phyloP scores from a whole-genome alignment of 352 stramenopile genomes.

The Pythium coloratum region DNA sequence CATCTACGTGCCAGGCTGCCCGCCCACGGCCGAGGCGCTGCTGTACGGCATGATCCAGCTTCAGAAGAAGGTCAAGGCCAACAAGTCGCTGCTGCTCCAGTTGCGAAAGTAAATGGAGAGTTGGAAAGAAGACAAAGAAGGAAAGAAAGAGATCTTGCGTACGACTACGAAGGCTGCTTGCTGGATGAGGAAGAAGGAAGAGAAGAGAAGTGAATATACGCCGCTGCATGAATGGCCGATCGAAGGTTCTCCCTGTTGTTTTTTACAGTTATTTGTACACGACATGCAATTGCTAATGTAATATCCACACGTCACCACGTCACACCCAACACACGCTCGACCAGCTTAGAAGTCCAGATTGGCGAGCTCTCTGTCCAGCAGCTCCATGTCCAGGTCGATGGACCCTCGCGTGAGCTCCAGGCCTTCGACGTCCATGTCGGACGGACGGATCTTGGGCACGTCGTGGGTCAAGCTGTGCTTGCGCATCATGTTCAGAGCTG shows the following conservation, averaged over 20 bases:
- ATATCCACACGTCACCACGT: slow-evolving; percentile 2
- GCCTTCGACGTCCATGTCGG: slow-evolving; percentile 74
- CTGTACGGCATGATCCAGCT: slow-evolving; percentile 98
- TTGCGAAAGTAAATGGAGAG: slow-evolving; percentile 92
- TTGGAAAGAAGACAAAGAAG: background rate
- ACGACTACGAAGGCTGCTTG: background rate
- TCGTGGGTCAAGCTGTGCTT: slow-evolving; percentile 72
- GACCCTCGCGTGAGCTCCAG: slow-evolving; percentile 53
- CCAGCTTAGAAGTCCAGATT: slow-evolving; percentile 41
- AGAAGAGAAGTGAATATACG: slow-evolving; percentile 2
- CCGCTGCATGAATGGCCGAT: slow-evolving; percentile 2
- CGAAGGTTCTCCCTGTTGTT: background rate
- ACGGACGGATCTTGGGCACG: slow-evolving; percentile 65
- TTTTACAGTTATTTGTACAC: slow-evolving; percentile 12
- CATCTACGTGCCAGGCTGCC: slow-evolving; percentile 99
- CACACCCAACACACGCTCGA: background rate
- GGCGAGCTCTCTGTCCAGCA: slow-evolving; percentile 66
- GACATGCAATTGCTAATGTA: slow-evolving; percentile 13
- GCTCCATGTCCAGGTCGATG: slow-evolving; percentile 59
- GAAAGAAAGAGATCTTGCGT: background rate
- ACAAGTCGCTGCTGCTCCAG: slow-evolving; percentile 95
- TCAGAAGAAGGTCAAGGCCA: slow-evolving; percentile 99
- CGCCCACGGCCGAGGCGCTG: slow-evolving; percentile 97
- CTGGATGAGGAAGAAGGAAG: background rate
- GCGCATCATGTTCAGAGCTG: slow-evolving; percentile 71